Base-by-base conservation (phyloP, 441 rosid species). In the Arabidopsis lyrata region DNA sequence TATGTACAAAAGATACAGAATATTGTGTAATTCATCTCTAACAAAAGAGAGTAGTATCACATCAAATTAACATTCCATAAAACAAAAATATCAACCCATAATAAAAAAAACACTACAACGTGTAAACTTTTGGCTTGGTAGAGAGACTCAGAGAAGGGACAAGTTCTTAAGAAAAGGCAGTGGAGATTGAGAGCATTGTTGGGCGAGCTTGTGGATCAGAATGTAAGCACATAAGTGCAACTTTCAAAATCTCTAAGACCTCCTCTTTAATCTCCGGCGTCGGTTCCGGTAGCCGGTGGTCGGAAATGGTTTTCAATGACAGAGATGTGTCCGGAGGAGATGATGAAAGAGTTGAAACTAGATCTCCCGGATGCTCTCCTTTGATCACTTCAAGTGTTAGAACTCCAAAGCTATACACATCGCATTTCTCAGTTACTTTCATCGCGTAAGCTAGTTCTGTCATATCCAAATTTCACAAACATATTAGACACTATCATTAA, bases 361-460 rank as follows among this genome's bases (percentile, higher is more conserved):
- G 34, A 1, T 84, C 84, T 0, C 79, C 74, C 1, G 82, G 88
- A 80, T 85, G 84, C 3, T 47, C 62, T 16, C 84, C 87, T 75
- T 77, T 77, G 16, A 82, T 65, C 9, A 74, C 70, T 59, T 84
- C 87, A 0, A 84, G 82, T 5, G 78, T 70, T 35, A 82, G 9
- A 13, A 82, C 82, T 38, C 87, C 85, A 8, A 82, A 81, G 27
- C 87, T 83, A 67, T 74, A 81, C 2, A 83, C 83, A 31, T 83
- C 86, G 18, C 86, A 79, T 49, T 83, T 83, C 62, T 83, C 80
- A 0, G 83, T 83, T 31, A 79, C 78, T 57, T 57, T 81, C 85
- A 81, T 83, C 0, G 83, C 74, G 58, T 84, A 84, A 44, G 87
- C 87, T 50, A 84, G 65, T 53, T 84, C 87, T 84, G 75, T 13